A percentile compares a stretch with the other conserved stretches of the same genome.
These are phyloP conservation scores for Fusarium fracticaudum DNA, from an alignment of 2,329 filamentous ascomycete species.

Conservation along the genomic window DNA sequence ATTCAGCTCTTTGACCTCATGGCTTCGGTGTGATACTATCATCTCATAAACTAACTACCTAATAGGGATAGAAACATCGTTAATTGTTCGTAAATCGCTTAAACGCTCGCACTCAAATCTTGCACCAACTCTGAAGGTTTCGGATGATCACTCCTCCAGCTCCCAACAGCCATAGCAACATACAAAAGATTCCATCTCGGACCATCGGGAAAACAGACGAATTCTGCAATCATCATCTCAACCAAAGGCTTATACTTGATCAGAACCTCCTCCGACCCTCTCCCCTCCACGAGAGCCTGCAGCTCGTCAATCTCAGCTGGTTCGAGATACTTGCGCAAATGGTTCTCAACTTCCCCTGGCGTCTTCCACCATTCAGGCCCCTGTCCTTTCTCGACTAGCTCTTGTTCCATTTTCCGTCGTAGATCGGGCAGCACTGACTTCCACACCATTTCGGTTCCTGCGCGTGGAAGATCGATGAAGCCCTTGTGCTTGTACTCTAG, in stretches of 20 bases:
- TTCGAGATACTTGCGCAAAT: constrained; percentile 30
- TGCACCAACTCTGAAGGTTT: constrained; percentile 8
- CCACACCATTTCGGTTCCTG: background rate
- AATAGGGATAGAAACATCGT: background rate
- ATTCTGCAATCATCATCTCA: constrained; percentile 30
- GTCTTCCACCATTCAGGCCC: constrained; percentile 37
- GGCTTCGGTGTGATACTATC: background rate
- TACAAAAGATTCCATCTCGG: constrained; percentile 39
- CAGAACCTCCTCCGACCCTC: constrained; percentile 13
- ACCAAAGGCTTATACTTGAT: constrained; percentile 28
- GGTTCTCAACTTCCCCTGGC: constrained; percentile 31
- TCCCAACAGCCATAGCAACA: constrained; percentile 32
- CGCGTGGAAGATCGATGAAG: constrained; percentile 19
- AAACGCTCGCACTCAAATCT: background rate
- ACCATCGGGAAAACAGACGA: constrained; percentile 41
- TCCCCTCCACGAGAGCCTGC: constrained; percentile 33
- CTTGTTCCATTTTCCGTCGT: constrained; percentile 13
- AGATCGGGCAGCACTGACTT: background rate
- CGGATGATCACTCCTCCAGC: constrained; percentile 25
- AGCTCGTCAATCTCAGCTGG: constrained; percentile 27
- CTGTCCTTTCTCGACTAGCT: constrained; percentile 27
- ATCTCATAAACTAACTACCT: background rate
- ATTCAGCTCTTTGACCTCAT: background rate
- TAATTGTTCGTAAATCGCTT: background rate
- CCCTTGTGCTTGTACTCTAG: constrained; percentile 37